Evolutionary conservation across 2,329 filamentous ascomycete species (phyloP).

Genomic region (Ophiobolus disseminans): DNA sequence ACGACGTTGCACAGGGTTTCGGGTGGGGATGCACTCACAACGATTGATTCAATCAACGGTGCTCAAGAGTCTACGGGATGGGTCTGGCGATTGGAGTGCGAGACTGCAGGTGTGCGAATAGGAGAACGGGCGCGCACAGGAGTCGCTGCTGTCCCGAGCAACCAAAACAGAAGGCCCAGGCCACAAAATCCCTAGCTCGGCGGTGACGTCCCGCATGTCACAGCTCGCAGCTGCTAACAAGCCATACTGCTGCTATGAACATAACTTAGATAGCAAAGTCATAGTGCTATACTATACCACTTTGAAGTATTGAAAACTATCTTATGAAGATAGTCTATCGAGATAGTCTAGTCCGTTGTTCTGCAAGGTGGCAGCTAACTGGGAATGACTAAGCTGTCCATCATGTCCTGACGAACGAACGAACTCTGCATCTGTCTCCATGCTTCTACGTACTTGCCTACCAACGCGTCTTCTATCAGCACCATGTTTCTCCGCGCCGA

Average conservation of each 20-base stretch:
- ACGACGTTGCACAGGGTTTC: conserved; percentile 12
- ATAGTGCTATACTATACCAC: neutral
- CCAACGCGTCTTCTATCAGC: no score
- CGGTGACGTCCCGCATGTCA: conserved; percentile 14
- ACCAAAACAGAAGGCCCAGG: conserved; percentile 19
- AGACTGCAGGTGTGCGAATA: conserved; percentile 2
- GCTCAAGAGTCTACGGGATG: no score
- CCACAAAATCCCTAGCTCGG: conserved; percentile 20
- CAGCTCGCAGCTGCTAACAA: neutral
- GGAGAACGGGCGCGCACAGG: conserved; percentile 13
- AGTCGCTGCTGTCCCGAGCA: conserved; percentile 17
- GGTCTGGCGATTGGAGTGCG: conserved; percentile 5
- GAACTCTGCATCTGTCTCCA: no score
- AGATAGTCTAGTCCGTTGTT: no score
- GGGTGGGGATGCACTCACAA: conserved; percentile 4
- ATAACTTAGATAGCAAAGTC: no score
- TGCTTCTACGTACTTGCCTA: no score
- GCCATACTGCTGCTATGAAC: no score
- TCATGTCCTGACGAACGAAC: no score
- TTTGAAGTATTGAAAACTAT: neutral
- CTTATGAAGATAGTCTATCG: no score
- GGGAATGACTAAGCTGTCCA: no score
- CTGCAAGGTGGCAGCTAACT: no score
- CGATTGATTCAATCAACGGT: conserved; percentile 1
- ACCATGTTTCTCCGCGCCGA: no score